phyloP scores from a whole-genome alignment of 768 basidiomycete genomes.

The Rhodotorula diobovata region DNA sequence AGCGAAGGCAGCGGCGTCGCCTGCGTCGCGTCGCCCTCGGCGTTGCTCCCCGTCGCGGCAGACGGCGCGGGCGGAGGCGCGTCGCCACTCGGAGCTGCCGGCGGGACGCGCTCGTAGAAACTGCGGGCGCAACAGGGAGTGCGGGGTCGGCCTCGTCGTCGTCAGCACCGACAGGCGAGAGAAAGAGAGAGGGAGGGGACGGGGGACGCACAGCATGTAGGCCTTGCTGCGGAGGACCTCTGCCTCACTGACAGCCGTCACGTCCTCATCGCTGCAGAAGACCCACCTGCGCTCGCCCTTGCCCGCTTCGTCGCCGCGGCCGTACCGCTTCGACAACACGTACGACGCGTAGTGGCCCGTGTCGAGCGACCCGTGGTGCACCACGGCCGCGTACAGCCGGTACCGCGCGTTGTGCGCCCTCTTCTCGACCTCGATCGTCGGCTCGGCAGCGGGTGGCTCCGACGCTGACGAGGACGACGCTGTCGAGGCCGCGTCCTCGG shows the following conservation, averaged over 20 bases:
- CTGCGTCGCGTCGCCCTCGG: background rate
- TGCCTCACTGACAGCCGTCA: conserved; percentile 72
- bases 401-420: conserved; percentile 31
- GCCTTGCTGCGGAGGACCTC: conserved; percentile 88
- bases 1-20: background rate
- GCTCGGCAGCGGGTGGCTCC: no score
- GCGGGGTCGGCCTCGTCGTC: no score
- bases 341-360: conserved; percentile 31
- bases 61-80: background rate
- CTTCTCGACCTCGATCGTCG: conserved; percentile 18
- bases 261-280: conserved; percentile 82
- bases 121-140: background rate
- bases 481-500: no score
- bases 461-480: no score
- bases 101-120: conserved; percentile 26
- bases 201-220: conserved; percentile 64
- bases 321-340: conserved; percentile 34
- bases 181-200: background rate
- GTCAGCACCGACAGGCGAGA: background rate
- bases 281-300: conserved; percentile 65
- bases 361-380: conserved; percentile 35
- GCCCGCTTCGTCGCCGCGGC: conserved; percentile 58
- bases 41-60: background rate
- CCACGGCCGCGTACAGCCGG: conserved; percentile 38
- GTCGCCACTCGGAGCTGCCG: background rate